Base-by-base conservation (phyloP, 768 basidiomycete species). In the Solioccasus polychromus region DNA sequence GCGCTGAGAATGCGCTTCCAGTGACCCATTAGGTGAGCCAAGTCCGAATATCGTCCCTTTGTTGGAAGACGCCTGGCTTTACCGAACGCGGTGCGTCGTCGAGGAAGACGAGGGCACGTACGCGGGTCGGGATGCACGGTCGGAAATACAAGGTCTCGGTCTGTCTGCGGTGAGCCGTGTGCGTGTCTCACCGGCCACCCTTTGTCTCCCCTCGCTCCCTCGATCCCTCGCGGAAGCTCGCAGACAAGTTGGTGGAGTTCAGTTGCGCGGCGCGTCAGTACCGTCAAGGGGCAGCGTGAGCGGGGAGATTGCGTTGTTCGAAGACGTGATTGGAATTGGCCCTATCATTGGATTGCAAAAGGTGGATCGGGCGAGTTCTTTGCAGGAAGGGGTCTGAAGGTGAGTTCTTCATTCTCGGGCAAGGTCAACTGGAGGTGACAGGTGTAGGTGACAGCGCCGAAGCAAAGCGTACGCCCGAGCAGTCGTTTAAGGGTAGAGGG, bases 81-180 rank as follows among this genome's bases (percentile, higher is more conserved):
- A n/a, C n/a, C n/a, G n/a, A n/a, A n/a, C n/a, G n/a, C 19, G 32
- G 47, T 46, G 39, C 10, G 47, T 58, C 38, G 40, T 48, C 29
- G 45, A 50, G 31, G 45, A 53, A 26, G 51, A 57, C 43, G 8
- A 45, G 22, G 48, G 45, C 31, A 41, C 42, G 28, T 49, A 38
- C 39, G n/a, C n/a, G n/a, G n/a, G n/a, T 29, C 32, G 42, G 36
- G 11, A 54, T 49, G 42, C 18, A 58, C 30, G 54, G 51, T n/a
- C 29, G 17, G 44, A 38, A 44, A 20, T 47, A 51, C 44, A 47
- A 57, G 44, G 55, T n/a, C n/a, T n/a, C n/a, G n/a, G n/a, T n/a
- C n/a, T n/a, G n/a, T n/a, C n/a, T n/a, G n/a, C n/a, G n/a, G n/a
- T n/a, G n/a, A n/a, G n/a, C n/a, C n/a, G n/a, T n/a, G n/a, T n/a